phyloP scores from a whole-genome alignment of 2,329 filamentous ascomycete species.

The Claviceps arundinis region DNA sequence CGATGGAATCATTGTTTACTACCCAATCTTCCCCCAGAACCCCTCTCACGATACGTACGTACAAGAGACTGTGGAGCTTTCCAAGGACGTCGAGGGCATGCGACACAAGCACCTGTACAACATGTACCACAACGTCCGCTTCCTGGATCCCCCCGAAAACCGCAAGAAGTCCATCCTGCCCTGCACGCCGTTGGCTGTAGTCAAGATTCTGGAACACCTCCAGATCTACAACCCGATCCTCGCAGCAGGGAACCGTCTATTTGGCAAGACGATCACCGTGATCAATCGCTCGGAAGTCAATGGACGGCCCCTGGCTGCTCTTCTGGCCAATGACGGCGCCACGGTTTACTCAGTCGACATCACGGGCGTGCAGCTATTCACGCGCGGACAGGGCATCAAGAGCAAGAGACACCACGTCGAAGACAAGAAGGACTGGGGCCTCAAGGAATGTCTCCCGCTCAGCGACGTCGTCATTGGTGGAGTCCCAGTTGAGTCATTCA shows the following conservation, averaged over 20 bases:
- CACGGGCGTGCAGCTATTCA: conserved; percentile 84
- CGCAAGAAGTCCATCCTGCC: conserved; percentile 83
- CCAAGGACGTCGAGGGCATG: conserved; percentile 92
- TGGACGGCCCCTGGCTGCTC: conserved; percentile 77
- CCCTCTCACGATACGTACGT: conserved; percentile 85
- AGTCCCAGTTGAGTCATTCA: conserved; percentile 77
- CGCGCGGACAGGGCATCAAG: conserved; percentile 74
- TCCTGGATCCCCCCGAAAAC: conserved; percentile 67
- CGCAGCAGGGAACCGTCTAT: conserved; percentile 81
- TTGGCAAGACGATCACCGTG: conserved; percentile 87
- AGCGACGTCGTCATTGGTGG: conserved; percentile 94
- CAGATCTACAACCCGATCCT: conserved; percentile 95
- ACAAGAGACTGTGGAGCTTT: conserved; percentile 79
- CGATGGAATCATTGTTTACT: conserved; percentile 94
- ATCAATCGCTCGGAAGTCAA: conserved; percentile 96
- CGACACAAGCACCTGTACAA: conserved; percentile 93
- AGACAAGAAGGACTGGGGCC: conserved; percentile 64
- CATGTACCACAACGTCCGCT: conserved; percentile 98
- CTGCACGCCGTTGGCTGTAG: conserved; percentile 87
- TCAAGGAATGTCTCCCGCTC: conserved; percentile 70
- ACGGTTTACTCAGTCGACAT: conserved; percentile 92
- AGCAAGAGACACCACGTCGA: conserved; percentile 76
- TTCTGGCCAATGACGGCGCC: conserved; percentile 91
- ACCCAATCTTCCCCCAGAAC: conserved; percentile 78
- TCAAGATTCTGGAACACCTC: conserved; percentile 93